phyloP scores from a whole-genome alignment of 176 grass and related monocot species.

The Ananas comosus region DNA sequence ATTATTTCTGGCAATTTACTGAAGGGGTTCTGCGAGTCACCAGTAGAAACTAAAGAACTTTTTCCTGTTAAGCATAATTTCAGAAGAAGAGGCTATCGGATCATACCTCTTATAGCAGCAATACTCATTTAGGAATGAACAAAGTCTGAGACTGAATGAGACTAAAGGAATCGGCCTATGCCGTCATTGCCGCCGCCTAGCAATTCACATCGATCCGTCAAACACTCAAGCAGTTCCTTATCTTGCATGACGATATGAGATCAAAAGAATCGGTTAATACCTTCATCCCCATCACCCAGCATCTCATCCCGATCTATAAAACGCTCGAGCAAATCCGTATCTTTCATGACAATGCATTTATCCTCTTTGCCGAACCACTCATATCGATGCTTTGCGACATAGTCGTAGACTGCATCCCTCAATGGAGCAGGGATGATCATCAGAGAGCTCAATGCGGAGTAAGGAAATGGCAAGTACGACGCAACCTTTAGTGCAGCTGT shows the following conservation, averaged over 20 bases:
- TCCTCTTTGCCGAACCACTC: constrained; percentile 86
- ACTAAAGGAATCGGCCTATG: too few species aligned
- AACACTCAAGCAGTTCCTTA: too few species aligned
- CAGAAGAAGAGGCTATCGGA: too few species aligned
- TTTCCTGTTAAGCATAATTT: too few species aligned
- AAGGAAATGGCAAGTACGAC: constrained; percentile 85
- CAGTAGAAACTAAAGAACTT: too few species aligned
- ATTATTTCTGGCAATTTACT: too few species aligned
- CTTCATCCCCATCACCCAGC: constrained; percentile 29
- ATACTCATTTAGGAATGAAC: too few species aligned
- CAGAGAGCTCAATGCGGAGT: constrained; percentile 55
- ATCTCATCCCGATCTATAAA: constrained; percentile 90
- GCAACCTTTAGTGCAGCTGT: constrained; percentile 74
- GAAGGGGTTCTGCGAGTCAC: too few species aligned
- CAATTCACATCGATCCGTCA: too few species aligned
- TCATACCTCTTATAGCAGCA: too few species aligned
- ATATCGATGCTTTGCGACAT: constrained; percentile 68
- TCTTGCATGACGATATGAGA: not conserved
- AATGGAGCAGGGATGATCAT: constrained; percentile 47
- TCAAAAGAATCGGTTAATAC: constrained; percentile 33
- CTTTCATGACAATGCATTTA: constrained; percentile 56
- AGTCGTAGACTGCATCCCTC: constrained; percentile 70
- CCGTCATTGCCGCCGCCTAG: too few species aligned
- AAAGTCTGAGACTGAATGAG: too few species aligned
- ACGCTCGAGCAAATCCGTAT: constrained; percentile 72